A percentile compares a stretch with the other conserved stretches of the same genome.
Conservation (phyloP, 2,329 filamentous ascomycete species). For the Pestalotiopsis fici region DNA sequence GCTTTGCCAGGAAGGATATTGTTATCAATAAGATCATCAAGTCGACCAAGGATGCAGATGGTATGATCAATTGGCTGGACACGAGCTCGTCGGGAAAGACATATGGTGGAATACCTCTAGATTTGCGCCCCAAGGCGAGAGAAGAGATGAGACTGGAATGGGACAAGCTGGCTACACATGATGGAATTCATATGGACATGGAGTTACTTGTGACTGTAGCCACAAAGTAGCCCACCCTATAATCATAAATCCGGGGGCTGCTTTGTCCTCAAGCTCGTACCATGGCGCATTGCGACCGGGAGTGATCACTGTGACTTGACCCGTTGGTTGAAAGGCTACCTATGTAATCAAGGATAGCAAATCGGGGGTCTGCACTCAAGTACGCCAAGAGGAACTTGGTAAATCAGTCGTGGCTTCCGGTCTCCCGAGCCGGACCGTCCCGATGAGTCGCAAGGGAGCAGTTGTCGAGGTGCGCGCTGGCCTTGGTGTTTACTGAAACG, state of each 20-base stretch:
- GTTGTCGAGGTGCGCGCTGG: no score
- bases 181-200: slow-evolving; percentile 30
- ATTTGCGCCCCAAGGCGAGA: slow-evolving; percentile 25
- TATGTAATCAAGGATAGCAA: no score
- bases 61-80: slow-evolving; percentile 31
- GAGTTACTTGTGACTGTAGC: slow-evolving; percentile 25
- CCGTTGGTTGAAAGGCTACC: no score
- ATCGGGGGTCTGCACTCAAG: no score
- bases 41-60: slow-evolving; percentile 16
- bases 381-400: no score
- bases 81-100: slow-evolving; percentile 32
- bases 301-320: no score
- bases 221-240: slow-evolving; percentile 12
- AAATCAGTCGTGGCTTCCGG: no score
- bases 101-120: slow-evolving; percentile 28
- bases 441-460: no score
- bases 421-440: no score
- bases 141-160: slow-evolving; percentile 30
- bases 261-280: not conserved
- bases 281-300: no score
- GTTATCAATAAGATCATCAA: slow-evolving; percentile 26
- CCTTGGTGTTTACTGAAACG: not conserved
- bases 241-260: no score
- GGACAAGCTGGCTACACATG: slow-evolving; percentile 24
- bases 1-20: slow-evolving; percentile 17